Percentiles rank a stretch among this genome's conserved stretches.
Conservation (phyloP, 2,329 filamentous ascomycete genomes). For the Tolypocladium amazonense region DNA sequence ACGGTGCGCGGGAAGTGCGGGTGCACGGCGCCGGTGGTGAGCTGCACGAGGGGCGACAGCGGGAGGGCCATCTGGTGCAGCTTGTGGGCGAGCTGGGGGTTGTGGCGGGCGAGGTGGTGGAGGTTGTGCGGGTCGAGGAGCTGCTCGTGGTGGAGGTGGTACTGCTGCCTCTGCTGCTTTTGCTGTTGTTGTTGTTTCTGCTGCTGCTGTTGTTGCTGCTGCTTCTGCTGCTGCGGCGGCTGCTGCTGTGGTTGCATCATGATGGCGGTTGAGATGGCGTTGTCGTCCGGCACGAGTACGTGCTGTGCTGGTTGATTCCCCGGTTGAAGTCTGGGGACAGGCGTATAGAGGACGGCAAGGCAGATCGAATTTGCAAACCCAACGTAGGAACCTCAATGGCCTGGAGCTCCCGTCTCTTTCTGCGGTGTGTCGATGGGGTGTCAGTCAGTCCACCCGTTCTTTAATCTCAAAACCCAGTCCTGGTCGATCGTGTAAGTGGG, state of each 20-base stretch:
- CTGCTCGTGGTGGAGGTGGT: constrained; percentile 16
- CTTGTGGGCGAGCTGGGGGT: constrained; percentile 47
- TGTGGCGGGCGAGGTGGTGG: constrained; percentile 13
- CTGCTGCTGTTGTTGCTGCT: not conserved
- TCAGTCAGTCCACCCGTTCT: not conserved
- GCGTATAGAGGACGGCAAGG: not conserved
- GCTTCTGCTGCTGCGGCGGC: not conserved
- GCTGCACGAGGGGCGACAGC: constrained; percentile 56
- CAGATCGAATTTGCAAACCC: not conserved
- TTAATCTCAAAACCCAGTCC: not conserved
- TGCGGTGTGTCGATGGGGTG: not conserved
- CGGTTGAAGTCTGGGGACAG: not conserved
- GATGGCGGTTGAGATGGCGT: not conserved
- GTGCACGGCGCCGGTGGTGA: constrained; percentile 51
- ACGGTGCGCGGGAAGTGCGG: constrained; percentile 55
- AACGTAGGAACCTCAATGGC: not conserved
- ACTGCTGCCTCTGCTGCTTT: not conserved
- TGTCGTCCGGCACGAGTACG: not conserved
- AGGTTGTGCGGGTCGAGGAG: constrained; percentile 19
- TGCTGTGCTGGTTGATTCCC: not conserved
- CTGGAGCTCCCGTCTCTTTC: not conserved
- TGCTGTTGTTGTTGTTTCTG: constrained; percentile 1
- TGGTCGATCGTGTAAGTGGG: not conserved
- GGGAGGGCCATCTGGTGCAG: constrained; percentile 54
- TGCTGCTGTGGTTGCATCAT: constrained; percentile 3